Evolutionary conservation across 192 early-diverging fungal species (phyloP).

Genomic region (Umbelopsis sp.): DNA sequence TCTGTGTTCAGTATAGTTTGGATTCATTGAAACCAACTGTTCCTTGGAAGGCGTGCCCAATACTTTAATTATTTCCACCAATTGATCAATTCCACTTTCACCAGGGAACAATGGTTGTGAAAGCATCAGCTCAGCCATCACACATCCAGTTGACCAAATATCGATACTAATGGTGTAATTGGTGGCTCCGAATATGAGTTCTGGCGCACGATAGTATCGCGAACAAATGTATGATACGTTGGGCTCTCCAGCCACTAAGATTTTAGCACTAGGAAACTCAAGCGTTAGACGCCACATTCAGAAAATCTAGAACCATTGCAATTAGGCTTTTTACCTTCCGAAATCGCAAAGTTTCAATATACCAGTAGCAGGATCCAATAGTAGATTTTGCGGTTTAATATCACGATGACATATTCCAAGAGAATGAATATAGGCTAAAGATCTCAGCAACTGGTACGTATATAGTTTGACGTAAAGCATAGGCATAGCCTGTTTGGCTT

Average conservation of each 20-base stretch:
- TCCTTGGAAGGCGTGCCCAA: slow-evolving; percentile 96
- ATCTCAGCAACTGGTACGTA: slow-evolving; percentile 97
- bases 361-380: slow-evolving; percentile 86
- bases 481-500: slow-evolving; percentile 92
- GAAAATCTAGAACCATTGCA: neutral
- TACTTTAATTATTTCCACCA: slow-evolving; percentile 99
- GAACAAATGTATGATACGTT: slow-evolving; percentile 99
- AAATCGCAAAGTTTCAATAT: slow-evolving; percentile 98
- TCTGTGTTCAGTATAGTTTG: slow-evolving; percentile 96
- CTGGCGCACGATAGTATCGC: slow-evolving; percentile 95
- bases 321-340: slow-evolving; percentile 55
- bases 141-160: slow-evolving; percentile 95
- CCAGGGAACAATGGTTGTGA: slow-evolving; percentile 96
- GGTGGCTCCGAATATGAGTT: slow-evolving; percentile 94
- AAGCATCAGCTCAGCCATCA: slow-evolving; percentile 95
- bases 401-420: slow-evolving; percentile 98
- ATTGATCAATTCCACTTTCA: slow-evolving; percentile 96
- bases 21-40: slow-evolving; percentile 97
- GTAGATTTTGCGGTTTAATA: slow-evolving; percentile 98
- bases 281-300: neutral
- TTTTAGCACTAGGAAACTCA: slow-evolving; percentile 77
- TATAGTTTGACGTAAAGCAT: slow-evolving; percentile 94
- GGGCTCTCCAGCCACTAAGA: slow-evolving; percentile 92
- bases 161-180: slow-evolving; percentile 91
- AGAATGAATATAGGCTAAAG: slow-evolving; percentile 97